Evolutionary conservation across 108 stramenopile species (phyloP).

Genomic region (Nitzschia sp.): DNA sequence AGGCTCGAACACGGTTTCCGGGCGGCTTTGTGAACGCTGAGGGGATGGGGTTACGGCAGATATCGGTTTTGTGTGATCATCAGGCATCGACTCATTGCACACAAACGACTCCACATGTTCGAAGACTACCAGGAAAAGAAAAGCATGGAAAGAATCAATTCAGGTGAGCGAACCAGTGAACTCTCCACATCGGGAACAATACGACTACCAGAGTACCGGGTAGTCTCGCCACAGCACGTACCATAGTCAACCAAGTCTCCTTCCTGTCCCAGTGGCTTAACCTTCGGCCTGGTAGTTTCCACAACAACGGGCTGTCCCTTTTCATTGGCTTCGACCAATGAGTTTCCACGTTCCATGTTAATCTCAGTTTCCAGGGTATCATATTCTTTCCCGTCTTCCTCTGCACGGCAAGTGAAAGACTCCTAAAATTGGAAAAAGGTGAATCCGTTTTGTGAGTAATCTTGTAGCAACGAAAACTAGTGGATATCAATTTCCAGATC

Average conservation of each 20-base stretch:
- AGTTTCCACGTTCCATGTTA: slow-evolving; percentile 1
- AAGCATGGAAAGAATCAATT: background rate
- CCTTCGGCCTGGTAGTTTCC: background rate
- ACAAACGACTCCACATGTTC: slow-evolving; percentile 18
- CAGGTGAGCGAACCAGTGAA: background rate
- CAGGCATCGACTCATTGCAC: slow-evolving; percentile 12
- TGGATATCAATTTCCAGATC: background rate
- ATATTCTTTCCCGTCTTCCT: slow-evolving; percentile 8
- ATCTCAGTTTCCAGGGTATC: background rate
- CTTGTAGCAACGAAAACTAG: too few relatives aligned
- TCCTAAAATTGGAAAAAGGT: background rate
- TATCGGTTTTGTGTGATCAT: background rate
- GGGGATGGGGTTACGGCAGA: background rate
- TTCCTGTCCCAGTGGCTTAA: slow-evolving; percentile 11
- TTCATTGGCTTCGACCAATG: slow-evolving; percentile 3
- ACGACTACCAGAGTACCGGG: too few relatives aligned
- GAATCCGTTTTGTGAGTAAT: too few relatives aligned
- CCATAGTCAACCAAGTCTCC: slow-evolving; percentile 22
- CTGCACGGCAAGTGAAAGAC: slow-evolving; percentile 15
- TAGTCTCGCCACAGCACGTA: too few relatives aligned
- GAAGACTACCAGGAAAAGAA: background rate
- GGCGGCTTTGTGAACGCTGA: background rate
- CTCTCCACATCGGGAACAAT: background rate
- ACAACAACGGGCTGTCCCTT: background rate
- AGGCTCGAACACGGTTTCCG: slow-evolving; percentile 3